These are phyloP conservation scores for Xylaria sp. DNA, from an alignment of 2,329 filamentous ascomycete species.

Conservation along the genomic window DNA sequence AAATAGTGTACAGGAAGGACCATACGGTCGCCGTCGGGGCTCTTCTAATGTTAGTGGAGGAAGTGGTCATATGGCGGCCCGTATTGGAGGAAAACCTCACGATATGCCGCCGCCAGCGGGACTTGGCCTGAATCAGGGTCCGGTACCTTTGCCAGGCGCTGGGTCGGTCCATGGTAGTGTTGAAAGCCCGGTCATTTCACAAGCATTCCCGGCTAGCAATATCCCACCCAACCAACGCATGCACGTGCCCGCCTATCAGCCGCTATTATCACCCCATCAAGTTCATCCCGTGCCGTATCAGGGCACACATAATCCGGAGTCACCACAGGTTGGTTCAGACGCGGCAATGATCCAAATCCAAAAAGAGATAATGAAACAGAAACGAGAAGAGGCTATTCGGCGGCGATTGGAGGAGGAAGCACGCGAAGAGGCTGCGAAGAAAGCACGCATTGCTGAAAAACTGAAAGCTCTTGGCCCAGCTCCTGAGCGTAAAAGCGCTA, in stretches of 20 bases:
- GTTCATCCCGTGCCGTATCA: slow-evolving; percentile 49
- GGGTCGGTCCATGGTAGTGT: slow-evolving; percentile 56
- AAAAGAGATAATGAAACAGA: slow-evolving; percentile 76
- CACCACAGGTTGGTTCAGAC: slow-evolving; percentile 54
- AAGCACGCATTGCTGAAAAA: slow-evolving; percentile 74
- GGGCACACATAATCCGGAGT: slow-evolving; percentile 41
- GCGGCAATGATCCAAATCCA: slow-evolving; percentile 67
- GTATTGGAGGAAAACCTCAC: slow-evolving; percentile 50
- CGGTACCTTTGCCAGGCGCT: slow-evolving; percentile 45
- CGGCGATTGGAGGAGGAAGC: slow-evolving; percentile 71
- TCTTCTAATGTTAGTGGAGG: slow-evolving; percentile 92
- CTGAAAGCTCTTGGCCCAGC: slow-evolving; percentile 71
- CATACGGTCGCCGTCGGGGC: slow-evolving; percentile 77
- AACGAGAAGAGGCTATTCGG: slow-evolving; percentile 71
- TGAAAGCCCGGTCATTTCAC: slow-evolving; percentile 58
- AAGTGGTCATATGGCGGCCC: slow-evolving; percentile 72
- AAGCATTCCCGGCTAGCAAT: slow-evolving; percentile 47
- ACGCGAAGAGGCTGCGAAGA: slow-evolving; percentile 72
- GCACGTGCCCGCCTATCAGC: slow-evolving; percentile 47
- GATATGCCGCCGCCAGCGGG: slow-evolving; percentile 54
- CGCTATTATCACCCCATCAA: slow-evolving; percentile 52
- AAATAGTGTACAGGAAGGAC: slow-evolving; percentile 66
- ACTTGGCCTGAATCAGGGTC: slow-evolving; percentile 39
- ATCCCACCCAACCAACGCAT: slow-evolving; percentile 35
- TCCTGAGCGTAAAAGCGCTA: slow-evolving; percentile 63